Base-by-base conservation (phyloP, 2,329 filamentous ascomycete species). In the Sclerotinia subarctica region DNA sequence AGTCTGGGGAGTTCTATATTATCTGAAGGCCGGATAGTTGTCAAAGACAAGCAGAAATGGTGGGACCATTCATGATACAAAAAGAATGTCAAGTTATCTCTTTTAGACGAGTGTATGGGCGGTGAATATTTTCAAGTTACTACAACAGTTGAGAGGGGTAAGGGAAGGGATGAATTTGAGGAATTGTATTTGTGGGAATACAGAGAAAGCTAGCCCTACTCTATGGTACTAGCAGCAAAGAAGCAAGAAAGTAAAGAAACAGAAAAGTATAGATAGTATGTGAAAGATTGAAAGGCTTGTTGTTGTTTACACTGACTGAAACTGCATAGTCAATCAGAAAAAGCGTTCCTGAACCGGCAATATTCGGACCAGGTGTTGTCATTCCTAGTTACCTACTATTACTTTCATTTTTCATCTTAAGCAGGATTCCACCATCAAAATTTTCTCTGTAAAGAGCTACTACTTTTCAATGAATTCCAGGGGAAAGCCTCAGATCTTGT, bases 311-410 rank as follows among this genome's bases (percentile, higher is more conserved):
- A 24, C 19, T 35, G n/a, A 62, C 46, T 38, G 46, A 38, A 62
- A 51, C 46, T 49, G 10, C 35, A 6, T 35, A 35, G 29, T 62
- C 29, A 62, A 62, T 13, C 29, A 42, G 38, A 19, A 62, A n/a
- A 38, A 32, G 6, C 7, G n/a, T 26, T 51, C 21, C 19, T 46
- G 44, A 24, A 26, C 38, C 59, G 32, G 47, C 46, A 42, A 57
- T 38, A 57, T n/a, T n/a, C 59, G 59, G 59, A 2, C 17, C n/a
- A 11, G 47, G 10, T 29, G 32, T 56, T 56, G 21, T 24, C 49
- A 46, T 62, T 62, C 29, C 59, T n/a, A n/a, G 29, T 63, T 51
- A 44, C 46, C 51, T 51, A 44, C 46, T 42, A 63, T 13, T 46
- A 63, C 29, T 47, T 51, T 26, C 32, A 42, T 13, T 19, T 35